Percentiles rank a stretch among this genome's conserved stretches.
These are phyloP conservation scores for Phytophthora chlamydospora DNA, from an alignment of 352 stramenopile species.

Conservation along the genomic window DNA sequence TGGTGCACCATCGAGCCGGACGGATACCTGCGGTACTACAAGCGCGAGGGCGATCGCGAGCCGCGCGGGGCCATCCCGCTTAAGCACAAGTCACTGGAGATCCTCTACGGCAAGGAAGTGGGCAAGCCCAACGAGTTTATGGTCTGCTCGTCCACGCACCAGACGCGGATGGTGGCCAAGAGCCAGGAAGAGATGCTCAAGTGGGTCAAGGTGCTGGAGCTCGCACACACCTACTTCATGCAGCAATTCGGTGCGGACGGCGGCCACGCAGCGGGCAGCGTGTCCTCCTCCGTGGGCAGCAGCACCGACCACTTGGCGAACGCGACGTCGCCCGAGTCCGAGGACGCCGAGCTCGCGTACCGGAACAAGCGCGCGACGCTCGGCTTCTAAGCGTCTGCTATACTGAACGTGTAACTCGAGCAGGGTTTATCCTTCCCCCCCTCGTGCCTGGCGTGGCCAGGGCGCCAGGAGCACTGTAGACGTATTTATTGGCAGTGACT, in stretches of 20 bases:
- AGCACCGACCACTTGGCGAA: constrained; percentile 30
- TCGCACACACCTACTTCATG: constrained; percentile 61
- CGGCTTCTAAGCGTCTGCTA: constrained; percentile 51
- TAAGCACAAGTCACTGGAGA: constrained; percentile 69
- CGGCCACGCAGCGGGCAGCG: constrained; percentile 13
- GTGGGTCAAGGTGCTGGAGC: constrained; percentile 70
- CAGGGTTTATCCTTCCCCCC: constrained; percentile 25
- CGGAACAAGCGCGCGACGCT: constrained; percentile 65
- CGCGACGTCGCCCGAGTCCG: constrained; percentile 29
- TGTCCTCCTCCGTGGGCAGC: constrained; percentile 35
- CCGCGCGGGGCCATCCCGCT: constrained; percentile 71
- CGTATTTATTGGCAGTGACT: constrained; percentile 41
- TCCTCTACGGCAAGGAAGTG: constrained; percentile 72
- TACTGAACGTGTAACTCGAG: constrained; percentile 30
- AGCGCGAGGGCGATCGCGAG: constrained; percentile 78
- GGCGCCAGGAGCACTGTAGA: constrained; percentile 34
- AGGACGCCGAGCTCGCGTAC: constrained; percentile 43
- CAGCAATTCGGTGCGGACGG: constrained; percentile 39
- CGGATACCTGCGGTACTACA: constrained; percentile 80
- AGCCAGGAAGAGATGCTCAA: constrained; percentile 70
- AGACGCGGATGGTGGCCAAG: constrained; percentile 80
- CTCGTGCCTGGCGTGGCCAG: background rate
- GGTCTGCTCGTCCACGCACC: constrained; percentile 74
- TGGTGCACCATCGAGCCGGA: constrained; percentile 76
- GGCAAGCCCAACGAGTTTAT: constrained; percentile 80